Evolutionary conservation across 352 stramenopile species (phyloP).

Genomic region (Pythium rishiriense): DNA sequence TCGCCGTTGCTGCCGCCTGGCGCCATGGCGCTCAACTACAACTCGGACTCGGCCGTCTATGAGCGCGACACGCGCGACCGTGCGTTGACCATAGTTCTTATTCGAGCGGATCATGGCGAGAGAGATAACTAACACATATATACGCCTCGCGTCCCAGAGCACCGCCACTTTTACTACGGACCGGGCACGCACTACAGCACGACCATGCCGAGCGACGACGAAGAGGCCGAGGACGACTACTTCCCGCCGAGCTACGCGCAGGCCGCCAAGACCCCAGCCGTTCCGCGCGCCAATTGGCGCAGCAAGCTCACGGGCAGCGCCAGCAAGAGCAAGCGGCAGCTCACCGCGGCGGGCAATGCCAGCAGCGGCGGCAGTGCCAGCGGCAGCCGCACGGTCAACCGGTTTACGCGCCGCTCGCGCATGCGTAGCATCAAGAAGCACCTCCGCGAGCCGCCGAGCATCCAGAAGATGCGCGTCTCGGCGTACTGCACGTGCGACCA

Average conservation of each 20-base stretch:
- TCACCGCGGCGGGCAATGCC: constrained; percentile 1
- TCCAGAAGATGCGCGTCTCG: constrained; percentile 79
- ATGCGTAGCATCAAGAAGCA: constrained; percentile 88
- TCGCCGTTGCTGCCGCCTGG: constrained; percentile 55
- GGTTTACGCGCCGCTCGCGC: constrained; percentile 72
- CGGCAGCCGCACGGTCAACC: constrained; percentile 44
- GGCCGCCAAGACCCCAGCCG: constrained; percentile 19
- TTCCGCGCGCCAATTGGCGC: constrained; percentile 63
- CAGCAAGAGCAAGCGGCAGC: constrained; percentile 50
- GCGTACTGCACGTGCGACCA: constrained; percentile 87
- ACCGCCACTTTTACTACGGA: constrained; percentile 62
- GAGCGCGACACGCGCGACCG: constrained; percentile 27
- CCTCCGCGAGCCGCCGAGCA: constrained; percentile 61
- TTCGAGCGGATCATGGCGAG: too few relatives aligned
- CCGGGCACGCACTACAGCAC: constrained; percentile 54
- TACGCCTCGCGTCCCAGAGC: too few relatives aligned
- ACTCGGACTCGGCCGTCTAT: constrained; percentile 84
- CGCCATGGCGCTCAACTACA: constrained; percentile 74
- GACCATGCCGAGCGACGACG: constrained; percentile 41
- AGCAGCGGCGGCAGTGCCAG: constrained; percentile 24
- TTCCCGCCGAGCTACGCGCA: constrained; percentile 18
- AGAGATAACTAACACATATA: too few relatives aligned
- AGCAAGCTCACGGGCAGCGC: constrained; percentile 29
- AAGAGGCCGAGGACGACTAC: constrained; percentile 33
- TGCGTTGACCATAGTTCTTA: not conserved